Evolutionary conservation across 2,329 filamentous ascomycete species (phyloP).

Genomic region (Ilyonectria destructans): DNA sequence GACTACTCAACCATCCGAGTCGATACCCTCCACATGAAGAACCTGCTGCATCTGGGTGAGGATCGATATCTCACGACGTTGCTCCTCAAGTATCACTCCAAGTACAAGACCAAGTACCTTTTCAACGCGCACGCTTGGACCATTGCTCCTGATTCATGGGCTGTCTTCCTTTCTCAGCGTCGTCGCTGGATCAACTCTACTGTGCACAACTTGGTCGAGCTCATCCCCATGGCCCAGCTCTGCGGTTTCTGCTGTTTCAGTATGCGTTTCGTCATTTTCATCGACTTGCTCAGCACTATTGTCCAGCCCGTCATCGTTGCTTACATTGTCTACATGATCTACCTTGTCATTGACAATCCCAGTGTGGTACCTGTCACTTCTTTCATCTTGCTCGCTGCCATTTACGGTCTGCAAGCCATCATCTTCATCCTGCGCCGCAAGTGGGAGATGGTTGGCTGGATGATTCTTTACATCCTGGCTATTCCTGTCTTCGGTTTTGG

Average conservation of each 20-base stretch:
- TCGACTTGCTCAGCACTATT: conserved; percentile 92
- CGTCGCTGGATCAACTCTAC: conserved; percentile 99
- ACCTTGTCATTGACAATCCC: conserved; percentile 75
- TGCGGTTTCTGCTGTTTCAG: conserved; percentile 99
- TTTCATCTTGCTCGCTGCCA: conserved; percentile 92
- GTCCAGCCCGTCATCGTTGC: conserved; percentile 92
- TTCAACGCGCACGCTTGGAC: conserved; percentile 95
- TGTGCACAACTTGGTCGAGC: conserved; percentile 96
- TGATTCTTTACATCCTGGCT: conserved; percentile 94
- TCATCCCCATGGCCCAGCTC: conserved; percentile 92
- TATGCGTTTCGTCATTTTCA: conserved; percentile 97
- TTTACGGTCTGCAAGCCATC: conserved; percentile 96
- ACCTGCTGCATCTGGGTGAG: conserved; percentile 94
- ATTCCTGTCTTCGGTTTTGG: conserved; percentile 93
- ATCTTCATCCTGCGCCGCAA: conserved; percentile 97
- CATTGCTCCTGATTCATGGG: conserved; percentile 94
- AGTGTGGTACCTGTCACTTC: conserved; percentile 84
- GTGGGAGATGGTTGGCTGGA: conserved; percentile 99
- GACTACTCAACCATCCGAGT: conserved; percentile 94
- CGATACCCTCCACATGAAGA: conserved; percentile 99
- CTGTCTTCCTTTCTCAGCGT: conserved; percentile 96
- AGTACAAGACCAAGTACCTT: conserved; percentile 99
- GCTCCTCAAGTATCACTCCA: conserved; percentile 90
- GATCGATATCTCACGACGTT: conserved; percentile 98
- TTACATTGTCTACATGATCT: conserved; percentile 92